A percentile compares a stretch with the other conserved stretches of the same genome.
Evolutionary conservation across 106 monocot species (phyloP).

Genomic region (Dendrobium chrysotoxum): DNA sequence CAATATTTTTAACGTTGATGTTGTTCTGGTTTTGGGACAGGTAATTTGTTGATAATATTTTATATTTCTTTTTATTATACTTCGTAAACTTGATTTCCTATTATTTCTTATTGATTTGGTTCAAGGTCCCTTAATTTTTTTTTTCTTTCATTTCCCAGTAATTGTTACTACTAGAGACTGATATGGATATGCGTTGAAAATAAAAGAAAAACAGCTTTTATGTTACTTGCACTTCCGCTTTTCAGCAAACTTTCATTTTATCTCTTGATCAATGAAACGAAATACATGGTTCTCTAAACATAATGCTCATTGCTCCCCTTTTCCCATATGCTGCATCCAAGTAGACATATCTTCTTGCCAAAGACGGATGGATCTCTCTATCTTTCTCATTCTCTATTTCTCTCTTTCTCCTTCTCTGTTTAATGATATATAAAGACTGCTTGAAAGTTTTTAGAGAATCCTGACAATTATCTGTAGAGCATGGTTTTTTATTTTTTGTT

Average conservation of each 20-base stretch:
- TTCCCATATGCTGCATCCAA: not conserved
- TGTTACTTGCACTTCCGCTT: not conserved
- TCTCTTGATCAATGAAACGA: not conserved
- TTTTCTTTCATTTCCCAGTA: not conserved
- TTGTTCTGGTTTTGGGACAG: slow-evolving; percentile 87
- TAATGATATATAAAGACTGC: too few relatives aligned
- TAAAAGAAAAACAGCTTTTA: not conserved
- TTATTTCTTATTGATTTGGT: not conserved
- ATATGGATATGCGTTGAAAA: not conserved
- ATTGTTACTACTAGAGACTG: not conserved
- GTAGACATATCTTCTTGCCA: not conserved
- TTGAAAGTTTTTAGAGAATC: too few relatives aligned
- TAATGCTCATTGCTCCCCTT: not conserved
- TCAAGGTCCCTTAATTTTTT: not conserved
- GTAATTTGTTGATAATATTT: slow-evolving; percentile 21
- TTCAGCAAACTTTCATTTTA: not conserved
- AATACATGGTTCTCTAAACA: not conserved
- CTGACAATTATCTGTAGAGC: too few relatives aligned
- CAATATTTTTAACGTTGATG: slow-evolving; percentile 65
- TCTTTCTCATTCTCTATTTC: too few relatives aligned
- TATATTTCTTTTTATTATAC: not conserved
- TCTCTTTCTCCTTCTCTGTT: too few relatives aligned
- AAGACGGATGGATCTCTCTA: too few relatives aligned
- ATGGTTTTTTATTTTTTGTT: too few relatives aligned
- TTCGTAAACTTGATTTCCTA: not conserved